A percentile compares a stretch with the other conserved stretches of the same genome.
Evolutionary conservation across 768 basidiomycete genomes (phyloP).

Genomic region (Suillus plorans): DNA sequence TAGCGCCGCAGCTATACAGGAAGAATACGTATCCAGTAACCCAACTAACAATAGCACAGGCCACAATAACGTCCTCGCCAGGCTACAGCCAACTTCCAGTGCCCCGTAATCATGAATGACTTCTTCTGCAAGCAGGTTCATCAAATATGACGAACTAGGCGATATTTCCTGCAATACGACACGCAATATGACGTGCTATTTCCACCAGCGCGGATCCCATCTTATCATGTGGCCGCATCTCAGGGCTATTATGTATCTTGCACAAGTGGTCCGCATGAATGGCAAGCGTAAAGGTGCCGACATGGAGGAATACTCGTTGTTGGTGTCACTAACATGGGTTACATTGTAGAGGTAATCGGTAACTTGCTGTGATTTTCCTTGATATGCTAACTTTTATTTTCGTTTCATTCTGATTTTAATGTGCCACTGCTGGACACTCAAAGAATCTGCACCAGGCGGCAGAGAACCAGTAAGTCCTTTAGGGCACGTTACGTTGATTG

Average conservation of each 20-base stretch:
- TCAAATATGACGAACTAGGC: neutral
- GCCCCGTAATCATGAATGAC: neutral
- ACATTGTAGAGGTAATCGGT: neutral
- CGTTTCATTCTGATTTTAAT: neutral
- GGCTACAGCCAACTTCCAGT: neutral
- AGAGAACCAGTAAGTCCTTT: neutral
- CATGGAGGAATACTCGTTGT: neutral
- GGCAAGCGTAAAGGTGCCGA: neutral
- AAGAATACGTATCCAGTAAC: neutral
- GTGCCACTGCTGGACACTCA: neutral
- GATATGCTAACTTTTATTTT: neutral
- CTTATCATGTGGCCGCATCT: slow-evolving; percentile 1
- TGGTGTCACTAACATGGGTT: neutral
- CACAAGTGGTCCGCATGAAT: neutral
- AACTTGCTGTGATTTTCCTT: neutral
- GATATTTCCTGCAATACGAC: neutral
- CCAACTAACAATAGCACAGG: neutral
- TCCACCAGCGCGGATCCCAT: neutral
- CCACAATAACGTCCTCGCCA: neutral
- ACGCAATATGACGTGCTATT: neutral
- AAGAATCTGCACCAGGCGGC: neutral
- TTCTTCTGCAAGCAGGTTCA: neutral
- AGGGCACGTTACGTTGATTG: too few species aligned
- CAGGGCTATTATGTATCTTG: neutral
- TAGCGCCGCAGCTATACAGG: neutral